These are phyloP conservation scores for Chenopodium album DNA, from an alignment of 148 eudicot species.

Conservation along the genomic window DNA sequence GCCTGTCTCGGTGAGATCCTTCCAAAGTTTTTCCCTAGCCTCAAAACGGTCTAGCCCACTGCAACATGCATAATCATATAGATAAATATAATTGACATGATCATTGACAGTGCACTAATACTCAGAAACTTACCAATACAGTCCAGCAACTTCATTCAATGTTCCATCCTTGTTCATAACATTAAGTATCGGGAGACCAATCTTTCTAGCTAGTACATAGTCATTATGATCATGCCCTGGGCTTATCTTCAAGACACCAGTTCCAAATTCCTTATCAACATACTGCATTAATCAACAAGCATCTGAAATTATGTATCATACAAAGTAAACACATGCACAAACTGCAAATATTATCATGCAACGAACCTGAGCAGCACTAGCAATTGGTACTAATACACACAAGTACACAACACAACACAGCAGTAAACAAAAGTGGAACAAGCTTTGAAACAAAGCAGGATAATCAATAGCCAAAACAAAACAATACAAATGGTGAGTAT, in stretches of 20 bases:
- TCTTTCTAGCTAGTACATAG: slow-evolving; percentile 91
- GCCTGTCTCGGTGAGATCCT: slow-evolving; percentile 78
- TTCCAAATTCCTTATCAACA: slow-evolving; percentile 94
- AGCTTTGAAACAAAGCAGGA: too few species aligned
- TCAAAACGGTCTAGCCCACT: slow-evolving; percentile 99
- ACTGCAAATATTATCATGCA: not conserved
- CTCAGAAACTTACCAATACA: slow-evolving; percentile 53
- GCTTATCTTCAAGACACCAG: slow-evolving; percentile 96
- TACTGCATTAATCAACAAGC: slow-evolving; percentile 40
- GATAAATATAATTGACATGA: slow-evolving; percentile 7
- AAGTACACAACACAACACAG: too few species aligned
- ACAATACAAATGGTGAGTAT: too few species aligned
- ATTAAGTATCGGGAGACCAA: slow-evolving; percentile 92
- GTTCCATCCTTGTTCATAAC: slow-evolving; percentile 98
- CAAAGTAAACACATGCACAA: slow-evolving; percentile 8
- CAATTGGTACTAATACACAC: too few species aligned
- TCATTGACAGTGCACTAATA: not conserved
- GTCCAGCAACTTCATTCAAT: slow-evolving; percentile 86
- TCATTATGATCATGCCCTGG: slow-evolving; percentile 99
- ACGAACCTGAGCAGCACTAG: too few species aligned
- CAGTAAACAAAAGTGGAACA: too few species aligned
- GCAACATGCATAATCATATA: slow-evolving; percentile 16
- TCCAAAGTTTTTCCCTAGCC: slow-evolving; percentile 86
- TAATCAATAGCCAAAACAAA: too few species aligned
- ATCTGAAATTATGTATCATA: not conserved